Percentiles rank a stretch among this genome's conserved stretches.
Evolutionary conservation across 129 eudicot species (phyloP).

Genomic region (Flaveria brownii): DNA sequence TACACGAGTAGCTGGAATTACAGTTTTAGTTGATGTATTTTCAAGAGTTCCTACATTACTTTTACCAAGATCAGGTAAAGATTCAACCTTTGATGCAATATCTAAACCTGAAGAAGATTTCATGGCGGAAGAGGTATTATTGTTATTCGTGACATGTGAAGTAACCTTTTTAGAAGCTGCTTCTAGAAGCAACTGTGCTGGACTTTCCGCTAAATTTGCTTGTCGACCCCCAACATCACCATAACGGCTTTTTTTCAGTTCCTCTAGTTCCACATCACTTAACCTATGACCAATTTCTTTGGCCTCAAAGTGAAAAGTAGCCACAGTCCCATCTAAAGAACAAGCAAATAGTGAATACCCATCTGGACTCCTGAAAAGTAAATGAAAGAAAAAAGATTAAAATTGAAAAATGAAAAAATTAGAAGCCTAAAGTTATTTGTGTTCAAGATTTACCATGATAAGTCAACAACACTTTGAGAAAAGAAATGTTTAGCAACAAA

Average conservation of each 20-base stretch:
- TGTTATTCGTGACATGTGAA: slow-evolving; percentile 29
- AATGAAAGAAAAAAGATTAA: not conserved
- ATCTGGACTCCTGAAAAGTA: slow-evolving; percentile 86
- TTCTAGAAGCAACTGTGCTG: slow-evolving; percentile 89
- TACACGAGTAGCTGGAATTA: slow-evolving; percentile 36
- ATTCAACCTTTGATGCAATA: slow-evolving; percentile 45
- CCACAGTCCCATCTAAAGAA: slow-evolving; percentile 91
- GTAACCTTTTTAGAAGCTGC: slow-evolving; percentile 79
- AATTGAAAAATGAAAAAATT: not conserved
- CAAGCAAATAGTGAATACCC: slow-evolving; percentile 96
- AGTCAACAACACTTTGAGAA: slow-evolving; percentile 90
- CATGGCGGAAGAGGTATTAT: slow-evolving; percentile 36
- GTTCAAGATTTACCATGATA: slow-evolving; percentile 67
- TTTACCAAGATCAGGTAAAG: slow-evolving; percentile 47
- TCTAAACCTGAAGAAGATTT: slow-evolving; percentile 49
- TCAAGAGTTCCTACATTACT: slow-evolving; percentile 41
- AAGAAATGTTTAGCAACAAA: slow-evolving; percentile 97
- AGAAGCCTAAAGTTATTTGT: not conserved
- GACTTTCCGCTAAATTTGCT: slow-evolving; percentile 87
- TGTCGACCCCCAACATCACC: slow-evolving; percentile 94
- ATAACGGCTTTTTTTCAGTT: slow-evolving; percentile 80
- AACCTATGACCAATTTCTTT: slow-evolving; percentile 83
- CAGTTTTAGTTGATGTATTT: slow-evolving; percentile 50
- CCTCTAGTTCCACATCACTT: slow-evolving; percentile 73
- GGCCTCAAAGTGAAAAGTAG: slow-evolving; percentile 82